A percentile compares a stretch with the other conserved stretches of the same genome.
Evolutionary conservation across 2,329 filamentous ascomycete species (phyloP).

Genomic region (Colletotrichum sp.): DNA sequence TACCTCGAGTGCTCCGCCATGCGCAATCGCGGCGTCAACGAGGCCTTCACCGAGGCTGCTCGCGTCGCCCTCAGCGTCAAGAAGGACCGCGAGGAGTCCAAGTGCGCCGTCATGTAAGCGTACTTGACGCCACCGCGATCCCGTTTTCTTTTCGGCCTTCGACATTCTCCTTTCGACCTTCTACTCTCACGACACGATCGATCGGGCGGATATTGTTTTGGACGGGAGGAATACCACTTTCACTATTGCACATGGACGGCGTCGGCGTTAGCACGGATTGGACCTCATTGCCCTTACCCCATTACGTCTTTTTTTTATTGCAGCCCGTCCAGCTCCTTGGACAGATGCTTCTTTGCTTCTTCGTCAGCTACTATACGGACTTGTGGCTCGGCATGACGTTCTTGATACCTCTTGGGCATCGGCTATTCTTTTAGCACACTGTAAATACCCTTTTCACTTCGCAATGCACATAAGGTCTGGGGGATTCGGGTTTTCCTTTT

Average conservation of each 20-base stretch:
- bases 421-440: constrained; percentile 8
- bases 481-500: neutral
- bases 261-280: constrained; percentile 21
- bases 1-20: constrained; percentile 99
- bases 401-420: constrained; percentile 19
- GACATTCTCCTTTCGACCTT: neutral
- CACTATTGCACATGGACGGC: constrained; percentile 15
- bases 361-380: neutral
- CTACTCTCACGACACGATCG: constrained; percentile 1
- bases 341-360: neutral
- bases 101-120: constrained; percentile 65
- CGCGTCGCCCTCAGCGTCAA: constrained; percentile 84
- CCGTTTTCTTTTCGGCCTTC: neutral
- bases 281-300: neutral
- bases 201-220: constrained; percentile 9
- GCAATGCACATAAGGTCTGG: constrained; percentile 2
- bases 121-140: neutral
- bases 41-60: constrained; percentile 97
- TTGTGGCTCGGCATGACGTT: constrained; percentile 5
- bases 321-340: constrained; percentile 9
- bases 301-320: constrained; percentile 18
- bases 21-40: constrained; percentile 96
- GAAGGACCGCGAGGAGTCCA: constrained; percentile 67
- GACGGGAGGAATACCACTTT: neutral
- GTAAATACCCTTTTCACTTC: constrained; percentile 19